Evolutionary conservation across 225 moss, liverwort and hornwort species (phyloP).

Genomic region (Pleurozium schreberi): DNA sequence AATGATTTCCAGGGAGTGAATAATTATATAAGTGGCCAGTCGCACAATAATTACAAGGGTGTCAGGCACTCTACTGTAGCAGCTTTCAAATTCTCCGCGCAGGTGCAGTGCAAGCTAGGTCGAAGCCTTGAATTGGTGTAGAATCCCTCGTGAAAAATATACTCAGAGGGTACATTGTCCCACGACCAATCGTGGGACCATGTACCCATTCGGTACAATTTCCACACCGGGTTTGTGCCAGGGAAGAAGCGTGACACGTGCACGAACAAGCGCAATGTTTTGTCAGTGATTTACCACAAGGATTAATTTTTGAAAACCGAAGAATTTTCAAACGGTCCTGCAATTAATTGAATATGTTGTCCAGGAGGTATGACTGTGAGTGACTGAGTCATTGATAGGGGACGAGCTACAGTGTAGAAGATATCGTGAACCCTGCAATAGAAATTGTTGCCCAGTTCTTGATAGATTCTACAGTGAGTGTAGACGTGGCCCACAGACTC

Average conservation of each 20-base stretch:
- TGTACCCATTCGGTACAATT: not conserved
- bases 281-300: not conserved
- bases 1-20: not conserved
- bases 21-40: not conserved
- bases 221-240: not conserved
- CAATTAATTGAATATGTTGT: not conserved
- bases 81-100: not conserved
- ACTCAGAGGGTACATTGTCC: too few species aligned
- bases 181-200: not conserved
- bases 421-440: not conserved
- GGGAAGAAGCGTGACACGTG: not conserved
- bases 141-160: not conserved
- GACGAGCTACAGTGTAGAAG: not conserved
- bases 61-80: not conserved
- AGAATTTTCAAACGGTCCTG: not conserved
- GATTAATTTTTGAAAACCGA: not conserved
- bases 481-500: not conserved
- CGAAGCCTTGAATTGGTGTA: too few species aligned
- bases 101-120: not conserved
- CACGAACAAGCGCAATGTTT: not conserved
- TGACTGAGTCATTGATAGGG: not conserved
- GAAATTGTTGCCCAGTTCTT: not conserved
- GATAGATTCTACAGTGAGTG: not conserved
- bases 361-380: too few species aligned
- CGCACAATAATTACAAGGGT: not conserved